These are phyloP conservation scores for Eutreptiella sp. DNA, from an alignment of 208 protist species.

Conservation along the genomic window DNA sequence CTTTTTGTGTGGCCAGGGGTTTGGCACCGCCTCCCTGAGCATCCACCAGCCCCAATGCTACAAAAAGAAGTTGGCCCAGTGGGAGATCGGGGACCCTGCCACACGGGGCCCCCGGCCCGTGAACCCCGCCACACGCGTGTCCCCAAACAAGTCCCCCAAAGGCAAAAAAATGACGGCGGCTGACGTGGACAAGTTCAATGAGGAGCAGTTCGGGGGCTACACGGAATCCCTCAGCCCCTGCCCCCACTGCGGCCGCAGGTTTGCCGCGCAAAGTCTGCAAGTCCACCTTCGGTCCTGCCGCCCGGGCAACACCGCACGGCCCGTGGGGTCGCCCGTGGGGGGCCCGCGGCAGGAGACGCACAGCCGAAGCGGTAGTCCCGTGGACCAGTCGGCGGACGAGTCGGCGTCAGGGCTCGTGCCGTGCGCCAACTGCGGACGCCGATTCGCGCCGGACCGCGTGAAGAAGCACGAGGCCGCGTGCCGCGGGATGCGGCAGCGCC, in stretches of 20 bases:
- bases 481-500: slow-evolving; percentile 45
- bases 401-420: slow-evolving; percentile 25
- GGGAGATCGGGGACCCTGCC: slow-evolving; percentile 55
- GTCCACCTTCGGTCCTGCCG: too few relatives aligned
- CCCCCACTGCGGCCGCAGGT: too few relatives aligned
- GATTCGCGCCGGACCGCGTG: slow-evolving; percentile 74
- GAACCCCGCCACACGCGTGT: slow-evolving; percentile 61
- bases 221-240: too few relatives aligned
- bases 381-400: slow-evolving; percentile 3
- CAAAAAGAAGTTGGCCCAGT: slow-evolving; percentile 68
- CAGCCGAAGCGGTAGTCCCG: too few relatives aligned
- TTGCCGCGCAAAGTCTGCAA: too few relatives aligned
- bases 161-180: background rate
- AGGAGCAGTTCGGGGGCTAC: too few relatives aligned
- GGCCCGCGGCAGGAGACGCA: too few relatives aligned
- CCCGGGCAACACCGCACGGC: too few relatives aligned
- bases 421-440: slow-evolving; percentile 72
- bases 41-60: slow-evolving; percentile 81
- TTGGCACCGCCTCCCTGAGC: slow-evolving; percentile 63
- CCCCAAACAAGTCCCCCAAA: slow-evolving; percentile 27
- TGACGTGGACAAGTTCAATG: too few relatives aligned
- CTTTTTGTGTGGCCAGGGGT: slow-evolving; percentile 74
- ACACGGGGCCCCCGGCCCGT: slow-evolving; percentile 58
- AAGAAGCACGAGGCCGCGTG: slow-evolving; percentile 80
- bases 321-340: too few relatives aligned